phyloP scores from a whole-genome alignment of 1,284 basidiomycete genomes.

The Rhodotorula sp. region DNA sequence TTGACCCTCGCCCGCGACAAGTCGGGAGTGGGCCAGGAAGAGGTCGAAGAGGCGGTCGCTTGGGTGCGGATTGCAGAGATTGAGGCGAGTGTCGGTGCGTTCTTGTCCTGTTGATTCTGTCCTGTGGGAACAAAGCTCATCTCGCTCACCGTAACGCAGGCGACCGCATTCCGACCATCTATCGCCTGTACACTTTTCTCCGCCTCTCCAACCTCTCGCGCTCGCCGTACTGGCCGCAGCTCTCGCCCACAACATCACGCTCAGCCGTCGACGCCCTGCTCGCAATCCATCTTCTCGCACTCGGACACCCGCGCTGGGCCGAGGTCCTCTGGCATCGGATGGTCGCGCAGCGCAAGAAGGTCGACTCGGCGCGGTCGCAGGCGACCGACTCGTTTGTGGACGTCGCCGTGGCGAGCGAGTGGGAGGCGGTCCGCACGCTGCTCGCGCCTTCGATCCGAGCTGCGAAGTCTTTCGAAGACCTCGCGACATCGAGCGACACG shows the following conservation, averaged over 20 bases:
- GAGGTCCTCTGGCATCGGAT: slow-evolving; percentile 31
- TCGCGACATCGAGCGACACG: slow-evolving; percentile 22
- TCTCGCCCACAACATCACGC: slow-evolving; percentile 19
- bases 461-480: slow-evolving; percentile 5
- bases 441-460: slow-evolving; percentile 11
- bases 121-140: too few species aligned
- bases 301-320: slow-evolving; percentile 28
- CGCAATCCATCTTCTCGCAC: slow-evolving; percentile 29
- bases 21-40: slow-evolving; percentile 5
- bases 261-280: slow-evolving; percentile 39
- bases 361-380: slow-evolving; percentile 1
- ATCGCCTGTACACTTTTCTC: slow-evolving; percentile 40
- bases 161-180: slow-evolving; percentile 28
- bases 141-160: slow-evolving; percentile 8
- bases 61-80: slow-evolving; percentile 45
- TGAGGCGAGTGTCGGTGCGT: slow-evolving; percentile 39
- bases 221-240: slow-evolving; percentile 35
- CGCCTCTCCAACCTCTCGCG: slow-evolving; percentile 41
- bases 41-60: slow-evolving; percentile 31
- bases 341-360: slow-evolving; percentile 34
- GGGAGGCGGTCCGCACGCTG: slow-evolving; percentile 22
- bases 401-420: slow-evolving; percentile 37
- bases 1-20: slow-evolving; percentile 11
- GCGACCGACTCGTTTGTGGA: slow-evolving; percentile 33
- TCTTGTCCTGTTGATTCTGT: background rate